phyloP scores from a whole-genome alignment of 1,139 yeast species.

The Pichia terricola region DNA sequence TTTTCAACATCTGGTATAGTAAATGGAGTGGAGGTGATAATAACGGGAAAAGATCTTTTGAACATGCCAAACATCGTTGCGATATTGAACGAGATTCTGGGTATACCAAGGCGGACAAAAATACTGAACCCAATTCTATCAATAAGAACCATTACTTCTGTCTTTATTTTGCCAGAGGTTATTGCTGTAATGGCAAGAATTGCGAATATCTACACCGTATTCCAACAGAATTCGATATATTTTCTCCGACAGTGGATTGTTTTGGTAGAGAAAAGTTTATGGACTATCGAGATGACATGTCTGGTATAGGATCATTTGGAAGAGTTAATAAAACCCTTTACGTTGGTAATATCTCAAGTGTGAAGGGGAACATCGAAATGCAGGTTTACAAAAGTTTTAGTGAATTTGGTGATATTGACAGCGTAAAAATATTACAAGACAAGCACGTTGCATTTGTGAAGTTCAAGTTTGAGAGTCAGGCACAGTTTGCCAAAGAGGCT shows the following conservation, averaged over 20 bases:
- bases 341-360: conserved; percentile 52
- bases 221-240: conserved; percentile 43
- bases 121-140: conserved; percentile 23
- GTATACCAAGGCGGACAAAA: conserved; percentile 55
- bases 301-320: conserved; percentile 83
- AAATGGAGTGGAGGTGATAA: conserved; percentile 76
- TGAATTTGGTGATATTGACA: conserved; percentile 73
- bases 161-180: conserved; percentile 80
- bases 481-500: conserved; percentile 92
- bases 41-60: conserved; percentile 26
- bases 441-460: conserved; percentile 78
- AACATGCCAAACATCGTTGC: conserved; percentile 42
- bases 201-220: conserved; percentile 74
- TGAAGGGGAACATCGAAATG: conserved; percentile 33
- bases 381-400: conserved; percentile 45
- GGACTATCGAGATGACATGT: conserved; percentile 85
- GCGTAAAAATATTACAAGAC: conserved; percentile 48
- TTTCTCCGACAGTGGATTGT: conserved; percentile 63
- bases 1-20: conserved; percentile 80
- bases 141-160: conserved; percentile 45
- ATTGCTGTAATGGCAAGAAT: conserved; percentile 67
- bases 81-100: conserved; percentile 62
- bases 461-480: conserved; percentile 56
- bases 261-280: conserved; percentile 86
- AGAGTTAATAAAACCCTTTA: conserved; percentile 64